Evolutionary conservation across 2,329 filamentous ascomycete genomes (phyloP), one percentile per base, ranked within the genome.

Genomic region (Ophiocordyceps camponoti-rufipedis): DNA sequence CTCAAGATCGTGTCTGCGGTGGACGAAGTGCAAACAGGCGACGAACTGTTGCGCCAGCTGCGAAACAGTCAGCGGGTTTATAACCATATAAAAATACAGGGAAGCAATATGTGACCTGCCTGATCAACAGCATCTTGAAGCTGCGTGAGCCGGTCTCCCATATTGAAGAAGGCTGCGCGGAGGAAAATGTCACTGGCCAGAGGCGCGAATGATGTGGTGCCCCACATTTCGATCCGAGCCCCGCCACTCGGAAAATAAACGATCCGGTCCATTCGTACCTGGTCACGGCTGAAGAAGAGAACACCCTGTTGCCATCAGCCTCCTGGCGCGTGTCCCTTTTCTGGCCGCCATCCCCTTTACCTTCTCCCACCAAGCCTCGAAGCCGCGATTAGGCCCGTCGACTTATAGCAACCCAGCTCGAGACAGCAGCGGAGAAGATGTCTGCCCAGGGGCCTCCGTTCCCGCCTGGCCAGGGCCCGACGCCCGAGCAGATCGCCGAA

Each of bases 71-170:
- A 48, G 43, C 44, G 44, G n/a, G n/a, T 10, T 23, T 5, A 23
- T 3, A 23, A 23, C 5, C 23, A 23, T 23, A 23, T 23, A 7
- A 33, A 6, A 5, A 23, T 16, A 16, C 16, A 23, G 11, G 10
- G 18, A 4, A 18, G 11, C 14, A 13, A 16, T 4, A 31, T 6
- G n/a, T 19, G 11, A 13, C 62, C 32, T 65, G 85, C 84, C 71
- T 87, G 78, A 56, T 91, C 85, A 49, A 89, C 75, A 61, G 83
- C 80, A 66, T 91, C 84, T 63, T 93, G 85, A 47, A 91, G 70
- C 61, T 91, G 85, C 1, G 85, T 89, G 47, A 93, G 71, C 50
- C 81, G 71, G 58, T 93, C 85, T 28, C 74, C 73, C 78, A 86
- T 86, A 7, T 51, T 62, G 50, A 13, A 29, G n/a, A 43, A 42